A percentile compares a stretch with the other conserved stretches of the same genome.
These are phyloP conservation scores for Yamadazyma tumulicola DNA, from an alignment of 805 yeast genomes.

Conservation along the genomic window DNA sequence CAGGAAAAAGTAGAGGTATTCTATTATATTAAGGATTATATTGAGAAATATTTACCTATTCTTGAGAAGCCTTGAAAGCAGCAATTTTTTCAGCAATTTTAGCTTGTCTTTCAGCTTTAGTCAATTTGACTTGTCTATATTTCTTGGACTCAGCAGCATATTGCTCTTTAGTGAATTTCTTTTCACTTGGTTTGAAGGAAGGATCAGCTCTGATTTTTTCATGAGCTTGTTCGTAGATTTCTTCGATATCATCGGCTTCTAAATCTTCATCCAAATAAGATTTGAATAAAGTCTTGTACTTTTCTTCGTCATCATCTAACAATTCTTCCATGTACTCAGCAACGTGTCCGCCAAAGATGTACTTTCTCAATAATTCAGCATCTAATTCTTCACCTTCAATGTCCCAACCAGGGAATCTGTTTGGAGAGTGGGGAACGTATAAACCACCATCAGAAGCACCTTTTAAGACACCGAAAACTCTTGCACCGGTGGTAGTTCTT, in stretches of 20 bases:
- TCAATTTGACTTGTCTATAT: constrained; percentile 82
- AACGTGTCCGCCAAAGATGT: constrained; percentile 99
- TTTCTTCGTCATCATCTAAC: constrained; percentile 99
- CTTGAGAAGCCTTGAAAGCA: constrained; percentile 61
- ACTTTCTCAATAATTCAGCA: constrained; percentile 94
- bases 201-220: constrained; percentile 97
- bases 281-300: constrained; percentile 94
- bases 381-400: constrained; percentile 97
- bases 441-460: constrained; percentile 99
- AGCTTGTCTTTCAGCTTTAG: constrained; percentile 88
- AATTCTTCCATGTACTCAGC: constrained; percentile 99
- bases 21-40: constrained; percentile 1
- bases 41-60: background rate
- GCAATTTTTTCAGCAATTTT: constrained; percentile 92
- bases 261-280: constrained; percentile 94
- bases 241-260: constrained; percentile 96
- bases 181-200: constrained; percentile 79
- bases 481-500: constrained; percentile 99
- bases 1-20: background rate
- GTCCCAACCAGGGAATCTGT: constrained; percentile 99
- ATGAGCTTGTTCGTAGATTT: constrained; percentile 91
- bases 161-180: constrained; percentile 95
- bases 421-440: constrained; percentile 98
- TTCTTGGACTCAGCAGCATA: constrained; percentile 96
- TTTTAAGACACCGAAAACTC: constrained; percentile 98